Conservation (phyloP, 768 basidiomycete species). For the Kwoniella bestiolae region DNA sequence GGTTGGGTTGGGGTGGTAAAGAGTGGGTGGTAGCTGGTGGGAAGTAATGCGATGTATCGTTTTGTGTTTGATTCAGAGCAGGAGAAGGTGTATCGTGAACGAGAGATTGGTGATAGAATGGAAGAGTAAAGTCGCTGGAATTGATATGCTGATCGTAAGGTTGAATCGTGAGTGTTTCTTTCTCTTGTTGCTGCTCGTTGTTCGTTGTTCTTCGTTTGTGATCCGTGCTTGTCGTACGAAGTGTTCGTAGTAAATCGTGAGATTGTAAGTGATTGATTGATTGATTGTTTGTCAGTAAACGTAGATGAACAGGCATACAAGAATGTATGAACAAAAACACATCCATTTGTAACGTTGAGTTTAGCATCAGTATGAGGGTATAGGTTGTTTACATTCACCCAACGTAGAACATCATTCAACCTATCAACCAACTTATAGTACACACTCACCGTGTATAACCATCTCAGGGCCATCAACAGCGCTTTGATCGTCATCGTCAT, state of each 20-base stretch:
- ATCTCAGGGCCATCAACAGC: background rate
- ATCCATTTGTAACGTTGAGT: background rate
- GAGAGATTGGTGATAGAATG: too few species aligned
- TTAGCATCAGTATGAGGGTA: background rate
- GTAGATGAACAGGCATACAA: background rate
- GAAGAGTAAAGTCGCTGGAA: background rate
- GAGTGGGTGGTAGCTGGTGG: background rate
- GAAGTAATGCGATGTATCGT: background rate
- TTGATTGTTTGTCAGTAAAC: background rate
- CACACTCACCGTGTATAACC: background rate
- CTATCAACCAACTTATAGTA: conserved; percentile 1
- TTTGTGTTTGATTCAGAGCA: too few species aligned
- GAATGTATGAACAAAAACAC: background rate
- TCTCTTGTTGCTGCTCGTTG: background rate
- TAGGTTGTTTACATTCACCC: conserved; percentile 2
- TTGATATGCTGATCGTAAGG: too few species aligned
- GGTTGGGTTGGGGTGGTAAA: background rate
- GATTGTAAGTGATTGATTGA: background rate
- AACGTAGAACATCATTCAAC: conserved; percentile 29
- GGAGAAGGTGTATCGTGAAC: too few species aligned
- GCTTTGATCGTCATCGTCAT: background rate
- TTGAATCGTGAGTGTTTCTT: background rate
- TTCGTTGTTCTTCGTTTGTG: too few species aligned
- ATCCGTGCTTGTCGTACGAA: background rate
- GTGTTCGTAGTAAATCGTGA: background rate